A percentile compares a stretch with the other conserved stretches of the same genome.
phyloP scores from a whole-genome alignment of 371 early-diverging fungal genomes.

The Parasitella parasitica region DNA sequence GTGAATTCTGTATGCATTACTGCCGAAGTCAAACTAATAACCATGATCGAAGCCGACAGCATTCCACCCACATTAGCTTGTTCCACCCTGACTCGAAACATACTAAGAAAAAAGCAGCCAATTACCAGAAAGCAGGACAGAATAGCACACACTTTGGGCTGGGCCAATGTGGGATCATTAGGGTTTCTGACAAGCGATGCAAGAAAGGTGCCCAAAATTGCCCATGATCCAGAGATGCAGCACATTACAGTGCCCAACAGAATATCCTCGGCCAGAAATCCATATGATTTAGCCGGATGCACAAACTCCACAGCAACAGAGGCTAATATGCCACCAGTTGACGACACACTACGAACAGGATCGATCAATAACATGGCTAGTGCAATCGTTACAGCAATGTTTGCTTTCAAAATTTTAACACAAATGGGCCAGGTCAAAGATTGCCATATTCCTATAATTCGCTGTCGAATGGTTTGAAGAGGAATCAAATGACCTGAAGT shows the following conservation, averaged over 20 bases:
- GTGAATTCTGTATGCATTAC: slow-evolving; percentile 27
- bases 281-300: slow-evolving; percentile 46
- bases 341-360: slow-evolving; percentile 23
- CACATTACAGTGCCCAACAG: slow-evolving; percentile 44
- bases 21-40: slow-evolving; percentile 36
- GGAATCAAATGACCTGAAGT: slow-evolving; percentile 33
- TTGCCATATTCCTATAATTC: slow-evolving; percentile 35
- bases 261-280: slow-evolving; percentile 40
- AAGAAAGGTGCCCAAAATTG: slow-evolving; percentile 37
- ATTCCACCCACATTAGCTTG: slow-evolving; percentile 52
- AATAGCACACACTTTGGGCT: slow-evolving; percentile 31
- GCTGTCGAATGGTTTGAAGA: slow-evolving; percentile 31
- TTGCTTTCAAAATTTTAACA: slow-evolving; percentile 44
- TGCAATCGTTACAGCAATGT: slow-evolving; percentile 41
- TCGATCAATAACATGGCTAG: slow-evolving; percentile 33
- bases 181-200: slow-evolving; percentile 35
- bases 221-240: slow-evolving; percentile 34
- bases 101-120: slow-evolving; percentile 39
- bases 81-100: slow-evolving; percentile 40
- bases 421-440: slow-evolving; percentile 41
- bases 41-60: slow-evolving; percentile 46
- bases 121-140: slow-evolving; percentile 29
- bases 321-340: slow-evolving; percentile 30
- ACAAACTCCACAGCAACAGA: slow-evolving; percentile 48
- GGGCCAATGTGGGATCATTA: slow-evolving; percentile 17